These are phyloP conservation scores for Colletotrichum sp. DNA, from an alignment of 2,329 filamentous ascomycete species.

Conservation along the genomic window DNA sequence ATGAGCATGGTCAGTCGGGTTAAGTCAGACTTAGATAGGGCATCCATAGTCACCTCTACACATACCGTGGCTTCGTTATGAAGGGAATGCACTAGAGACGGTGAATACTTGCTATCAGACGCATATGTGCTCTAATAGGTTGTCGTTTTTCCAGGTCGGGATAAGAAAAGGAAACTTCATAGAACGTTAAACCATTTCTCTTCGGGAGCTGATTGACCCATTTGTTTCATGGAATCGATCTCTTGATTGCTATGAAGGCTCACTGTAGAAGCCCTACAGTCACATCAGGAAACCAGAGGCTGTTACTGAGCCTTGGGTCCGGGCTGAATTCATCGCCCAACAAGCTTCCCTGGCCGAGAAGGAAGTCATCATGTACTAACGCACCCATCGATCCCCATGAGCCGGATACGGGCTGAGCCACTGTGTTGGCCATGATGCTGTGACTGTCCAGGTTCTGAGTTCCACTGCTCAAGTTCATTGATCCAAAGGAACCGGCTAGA, in stretches of 20 bases:
- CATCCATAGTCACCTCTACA: background rate
- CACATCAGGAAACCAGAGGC: background rate
- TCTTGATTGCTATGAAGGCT: background rate
- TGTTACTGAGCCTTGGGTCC: background rate
- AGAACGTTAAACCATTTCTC: background rate
- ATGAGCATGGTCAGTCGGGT: background rate
- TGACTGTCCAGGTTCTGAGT: background rate
- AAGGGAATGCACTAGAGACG: background rate
- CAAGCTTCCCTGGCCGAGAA: background rate
- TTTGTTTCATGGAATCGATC: background rate
- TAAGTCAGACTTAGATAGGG: background rate
- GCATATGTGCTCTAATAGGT: accelerated
- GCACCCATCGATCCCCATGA: background rate
- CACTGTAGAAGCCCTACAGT: background rate
- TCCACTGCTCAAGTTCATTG: background rate
- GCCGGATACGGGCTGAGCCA: background rate
- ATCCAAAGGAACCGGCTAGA: background rate
- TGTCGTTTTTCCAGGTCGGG: background rate
- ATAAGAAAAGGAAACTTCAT: background rate
- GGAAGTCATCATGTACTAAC: background rate
- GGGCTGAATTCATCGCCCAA: background rate
- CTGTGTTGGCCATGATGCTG: background rate
- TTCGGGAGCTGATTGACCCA: background rate
- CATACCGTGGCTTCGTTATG: background rate
- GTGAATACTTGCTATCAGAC: too few relatives aligned